Percentiles rank a stretch among this genome's conserved stretches.
These are phyloP conservation scores for Lodderomyces metapsilosis DNA, from an alignment of 1,139 yeast species.

Conservation along the genomic window DNA sequence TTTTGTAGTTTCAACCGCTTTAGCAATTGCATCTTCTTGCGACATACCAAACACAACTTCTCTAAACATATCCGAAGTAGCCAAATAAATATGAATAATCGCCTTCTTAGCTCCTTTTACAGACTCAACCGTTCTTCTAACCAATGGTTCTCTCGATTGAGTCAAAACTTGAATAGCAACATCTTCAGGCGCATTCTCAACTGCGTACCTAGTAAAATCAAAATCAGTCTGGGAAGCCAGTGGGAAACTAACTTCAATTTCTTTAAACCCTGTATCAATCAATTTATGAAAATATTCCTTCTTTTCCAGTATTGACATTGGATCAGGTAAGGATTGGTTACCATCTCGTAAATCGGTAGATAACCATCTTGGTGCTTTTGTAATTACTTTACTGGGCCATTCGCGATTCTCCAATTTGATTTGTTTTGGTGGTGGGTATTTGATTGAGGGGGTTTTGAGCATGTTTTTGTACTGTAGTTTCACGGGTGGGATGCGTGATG, in stretches of 20 bases:
- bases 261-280: conserved; percentile 47
- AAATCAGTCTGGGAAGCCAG: conserved; percentile 51
- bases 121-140: conserved; percentile 46
- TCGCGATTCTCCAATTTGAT: conserved; percentile 39
- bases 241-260: conserved; percentile 50
- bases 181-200: conserved; percentile 47
- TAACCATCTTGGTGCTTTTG: conserved; percentile 49
- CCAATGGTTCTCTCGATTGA: conserved; percentile 45
- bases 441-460: conserved; percentile 43
- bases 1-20: conserved; percentile 42
- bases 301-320: conserved; percentile 47
- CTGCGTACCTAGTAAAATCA: conserved; percentile 49
- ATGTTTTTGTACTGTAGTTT: conserved; percentile 24
- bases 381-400: conserved; percentile 42
- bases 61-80: conserved; percentile 47
- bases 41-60: conserved; percentile 47
- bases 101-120: conserved; percentile 49
- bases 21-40: conserved; percentile 38
- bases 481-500: conserved; percentile 19
- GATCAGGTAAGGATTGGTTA: conserved; percentile 50
- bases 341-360: conserved; percentile 52
- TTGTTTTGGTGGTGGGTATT: conserved; percentile 39
- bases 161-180: conserved; percentile 48
- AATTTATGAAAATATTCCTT: conserved; percentile 46
- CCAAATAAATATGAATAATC: conserved; percentile 47